These are phyloP conservation scores for Nymphaea thermarum DNA, from an alignment of 164 flowering plant genomes.

Conservation along the genomic window DNA sequence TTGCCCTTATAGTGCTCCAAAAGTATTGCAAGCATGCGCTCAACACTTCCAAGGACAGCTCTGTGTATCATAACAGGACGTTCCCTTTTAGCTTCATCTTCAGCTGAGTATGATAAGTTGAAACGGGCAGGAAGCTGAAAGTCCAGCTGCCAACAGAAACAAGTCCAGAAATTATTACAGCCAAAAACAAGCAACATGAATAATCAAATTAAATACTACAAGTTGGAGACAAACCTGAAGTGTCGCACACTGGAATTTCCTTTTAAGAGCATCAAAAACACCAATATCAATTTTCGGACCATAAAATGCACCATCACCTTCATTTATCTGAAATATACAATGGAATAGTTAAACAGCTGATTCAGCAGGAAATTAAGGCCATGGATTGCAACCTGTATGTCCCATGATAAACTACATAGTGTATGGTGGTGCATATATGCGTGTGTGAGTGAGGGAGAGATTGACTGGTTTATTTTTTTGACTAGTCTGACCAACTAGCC, in stretches of 20 bases:
- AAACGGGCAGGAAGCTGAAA: constrained; percentile 92
- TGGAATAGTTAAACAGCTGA: no score
- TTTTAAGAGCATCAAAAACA: constrained; percentile 88
- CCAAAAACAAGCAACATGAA: not conserved
- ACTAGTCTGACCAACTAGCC: no score
- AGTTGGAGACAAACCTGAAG: constrained; percentile 46
- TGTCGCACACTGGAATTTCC: constrained; percentile 97
- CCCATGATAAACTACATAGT: no score
- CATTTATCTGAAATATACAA: constrained; percentile 47
- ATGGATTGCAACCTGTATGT: no score
- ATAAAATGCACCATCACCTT: constrained; percentile 99
- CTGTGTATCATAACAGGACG: constrained; percentile 97
- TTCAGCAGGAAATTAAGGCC: no score
- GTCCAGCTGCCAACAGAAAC: constrained; percentile 60
- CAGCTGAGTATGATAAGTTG: constrained; percentile 81
- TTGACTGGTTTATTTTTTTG: no score
- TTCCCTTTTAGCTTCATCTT: constrained; percentile 87
- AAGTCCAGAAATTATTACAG: not conserved
- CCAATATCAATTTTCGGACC: constrained; percentile 98
- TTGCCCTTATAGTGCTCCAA: constrained; percentile 97
- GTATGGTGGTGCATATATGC: no score
- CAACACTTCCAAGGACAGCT: constrained; percentile 94
- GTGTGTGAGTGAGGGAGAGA: no score
- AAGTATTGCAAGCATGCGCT: constrained; percentile 94
- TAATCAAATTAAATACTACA: not conserved